Evolutionary conservation across 805 yeast genomes (phyloP), one percentile per base, ranked within the genome.

Genomic region (Ogataea naganishii): DNA sequence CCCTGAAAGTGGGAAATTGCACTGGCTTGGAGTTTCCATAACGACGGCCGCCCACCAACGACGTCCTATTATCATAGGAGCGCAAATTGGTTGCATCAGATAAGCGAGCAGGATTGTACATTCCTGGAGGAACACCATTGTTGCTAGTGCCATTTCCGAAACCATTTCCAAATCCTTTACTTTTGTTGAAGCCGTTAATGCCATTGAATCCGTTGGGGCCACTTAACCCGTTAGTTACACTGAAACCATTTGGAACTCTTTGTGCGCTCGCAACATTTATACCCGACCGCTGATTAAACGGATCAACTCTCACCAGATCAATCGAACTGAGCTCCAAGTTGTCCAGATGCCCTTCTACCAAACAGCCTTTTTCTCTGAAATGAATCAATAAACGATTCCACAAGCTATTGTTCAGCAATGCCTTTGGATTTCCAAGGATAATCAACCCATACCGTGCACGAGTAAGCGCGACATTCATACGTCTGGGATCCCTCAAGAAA

Each of bases 341-440:
- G 35, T 80, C 89, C 40, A 88, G 62, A 2, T 84, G 75, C 8
- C 96, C 96, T 52, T 88, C 96, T 17, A 88, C 96, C 19, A 88
- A 60, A 54, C 94, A 81, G 1, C 94, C 94, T 33, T 69, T 72
- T 43, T 83, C 89, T 55, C 94, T 67, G 58, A 72, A 86, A 49
- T 84, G 94, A 26, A 72, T 56, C 41, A 88, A 60, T 35, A 88
- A 58, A 37, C 74, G 79, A 42, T 76, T 76, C 96, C 96, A 88
- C 38, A 88, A 58, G 9, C 64, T 53, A 51, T 82, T 80, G 35
- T 69, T 67, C 25, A 82, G 67, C 40, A 88, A 63, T 1, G 92
- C 72, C 37, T 78, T 62, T 7, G 95, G 94, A 49, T 86, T 85
- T n/a, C 88, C 88, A 23, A 74, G 56, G 3, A 79, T 58, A 26